A percentile compares a stretch with the other conserved stretches of the same genome.
Evolutionary conservation across 2,329 filamentous ascomycete genomes (phyloP).

Genomic region (Podosphaera fusca): DNA sequence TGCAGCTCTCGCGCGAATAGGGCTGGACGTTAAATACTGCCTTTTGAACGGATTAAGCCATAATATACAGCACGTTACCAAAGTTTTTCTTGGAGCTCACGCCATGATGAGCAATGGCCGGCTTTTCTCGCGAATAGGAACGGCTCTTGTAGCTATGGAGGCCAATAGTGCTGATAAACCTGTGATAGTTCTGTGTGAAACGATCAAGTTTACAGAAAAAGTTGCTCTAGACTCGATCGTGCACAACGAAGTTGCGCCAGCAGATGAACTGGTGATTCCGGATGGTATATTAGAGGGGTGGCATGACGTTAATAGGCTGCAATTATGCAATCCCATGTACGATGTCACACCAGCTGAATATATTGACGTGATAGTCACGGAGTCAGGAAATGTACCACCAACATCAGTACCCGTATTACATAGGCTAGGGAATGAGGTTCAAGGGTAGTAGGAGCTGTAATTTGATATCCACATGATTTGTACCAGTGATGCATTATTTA

Average conservation of each 20-base stretch:
- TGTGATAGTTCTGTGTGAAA: constrained; percentile 80
- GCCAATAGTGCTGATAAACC: constrained; percentile 54
- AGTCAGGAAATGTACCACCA: constrained; percentile 68
- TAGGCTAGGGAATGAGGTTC: constrained; percentile 25
- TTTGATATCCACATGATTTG: no score
- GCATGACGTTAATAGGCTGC: constrained; percentile 33
- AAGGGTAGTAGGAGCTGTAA: background rate
- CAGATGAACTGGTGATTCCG: constrained; percentile 33
- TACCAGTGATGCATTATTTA: no score
- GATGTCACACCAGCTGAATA: constrained; percentile 78
- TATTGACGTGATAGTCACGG: constrained; percentile 73
- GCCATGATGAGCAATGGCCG: constrained; percentile 90
- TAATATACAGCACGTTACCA: constrained; percentile 38
- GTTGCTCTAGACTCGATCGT: constrained; percentile 83
- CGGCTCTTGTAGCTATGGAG: constrained; percentile 64
- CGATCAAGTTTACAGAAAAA: constrained; percentile 79
- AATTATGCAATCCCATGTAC: constrained; percentile 57
- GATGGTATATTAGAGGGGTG: constrained; percentile 24
- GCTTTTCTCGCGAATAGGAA: constrained; percentile 71
- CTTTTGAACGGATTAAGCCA: constrained; percentile 57
- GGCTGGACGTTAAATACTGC: constrained; percentile 59
- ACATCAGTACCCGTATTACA: constrained; percentile 63
- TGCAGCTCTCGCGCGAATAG: constrained; percentile 39
- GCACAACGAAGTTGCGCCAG: constrained; percentile 71
- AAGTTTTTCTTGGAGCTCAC: constrained; percentile 65